Evolutionary conservation across 371 early-diverging fungal genomes (phyloP), one percentile per base, ranked within the genome.

Genomic region (Mucor lusitanicus): DNA sequence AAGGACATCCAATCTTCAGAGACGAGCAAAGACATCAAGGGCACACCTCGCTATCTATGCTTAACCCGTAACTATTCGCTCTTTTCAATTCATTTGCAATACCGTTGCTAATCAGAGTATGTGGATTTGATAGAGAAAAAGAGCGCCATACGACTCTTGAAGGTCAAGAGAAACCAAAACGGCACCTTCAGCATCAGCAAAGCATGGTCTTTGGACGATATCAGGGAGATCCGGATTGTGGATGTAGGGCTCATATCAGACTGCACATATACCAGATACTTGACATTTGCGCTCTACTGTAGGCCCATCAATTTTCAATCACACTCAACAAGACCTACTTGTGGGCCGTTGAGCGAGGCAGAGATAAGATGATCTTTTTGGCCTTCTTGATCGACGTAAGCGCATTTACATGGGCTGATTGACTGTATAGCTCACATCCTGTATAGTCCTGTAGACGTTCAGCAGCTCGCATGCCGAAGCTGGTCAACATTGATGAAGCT

Each of bases 121-220:
- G 11, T 25, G 1, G 53, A 30, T 23, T 27, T 5, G 30, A 32
- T 60, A 81, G 83, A 77, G 67, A 80, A 80, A 69, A 82, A 79
- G 32, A 83, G 78, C 62, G 79, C 79, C 60, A 74, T 81, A 15
- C 83, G 85, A 12, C 70, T 88, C 19, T 80, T 84, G 60, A 88
- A 88, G 61, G 82, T 82, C 19, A 88, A 85, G 56, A 79, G 85
- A 70, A 84, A 76, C 33, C 83, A 85, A 39, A 82, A 77, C 12
- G 84, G 85, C 2, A 81, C 84, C 11, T 88, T 84, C 57, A 81
- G 84, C 48, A 79, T 84, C 28, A 84, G 82, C 57, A 88, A 83
- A 68, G 76, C 81, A 3, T 88, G 88, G 88, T 69, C 79, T 54
- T 65, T 88, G 35, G 88, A 88, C 37, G 88, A 88, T 63, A 82